A percentile compares a stretch with the other conserved stretches of the same genome.
phyloP scores from a whole-genome alignment of 805 yeast genomes.

The Candida railenensis region DNA sequence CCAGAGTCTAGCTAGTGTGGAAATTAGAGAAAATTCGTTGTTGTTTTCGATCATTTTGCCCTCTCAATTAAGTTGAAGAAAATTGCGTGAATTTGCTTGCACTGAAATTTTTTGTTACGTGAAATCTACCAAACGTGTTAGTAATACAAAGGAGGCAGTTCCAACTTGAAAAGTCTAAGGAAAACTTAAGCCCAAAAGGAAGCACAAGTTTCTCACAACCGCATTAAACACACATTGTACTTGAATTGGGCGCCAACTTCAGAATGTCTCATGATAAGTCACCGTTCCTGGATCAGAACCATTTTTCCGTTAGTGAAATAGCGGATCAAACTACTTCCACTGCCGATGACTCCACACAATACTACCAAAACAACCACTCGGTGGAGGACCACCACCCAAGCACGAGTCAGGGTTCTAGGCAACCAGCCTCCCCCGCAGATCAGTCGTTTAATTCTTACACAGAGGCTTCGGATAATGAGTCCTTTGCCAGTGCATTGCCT shows the following conservation, averaged over 20 bases:
- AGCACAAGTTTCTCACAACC: too few relatives aligned
- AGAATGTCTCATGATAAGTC: neutral
- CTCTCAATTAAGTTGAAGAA: too few relatives aligned
- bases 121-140: neutral
- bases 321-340: neutral
- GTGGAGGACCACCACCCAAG: neutral
- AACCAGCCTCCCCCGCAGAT: neutral
- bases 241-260: too few relatives aligned
- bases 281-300: slow-evolving; percentile 1
- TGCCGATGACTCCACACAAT: neutral
- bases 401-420: neutral
- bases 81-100: too few relatives aligned
- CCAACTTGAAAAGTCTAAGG: neutral
- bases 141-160: neutral
- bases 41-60: neutral
- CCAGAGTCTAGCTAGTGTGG: too few relatives aligned
- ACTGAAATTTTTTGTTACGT: too few relatives aligned
- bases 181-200: neutral
- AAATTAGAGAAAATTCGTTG: too few relatives aligned
- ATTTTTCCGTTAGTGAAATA: neutral
- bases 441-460: neutral
- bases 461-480: slow-evolving; percentile 11
- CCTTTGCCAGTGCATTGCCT: slow-evolving; percentile 20
- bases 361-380: slow-evolving; percentile 1
- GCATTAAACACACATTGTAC: too few relatives aligned